phyloP scores from a whole-genome alignment of 768 basidiomycete species.

The Tylopilus sp. region DNA sequence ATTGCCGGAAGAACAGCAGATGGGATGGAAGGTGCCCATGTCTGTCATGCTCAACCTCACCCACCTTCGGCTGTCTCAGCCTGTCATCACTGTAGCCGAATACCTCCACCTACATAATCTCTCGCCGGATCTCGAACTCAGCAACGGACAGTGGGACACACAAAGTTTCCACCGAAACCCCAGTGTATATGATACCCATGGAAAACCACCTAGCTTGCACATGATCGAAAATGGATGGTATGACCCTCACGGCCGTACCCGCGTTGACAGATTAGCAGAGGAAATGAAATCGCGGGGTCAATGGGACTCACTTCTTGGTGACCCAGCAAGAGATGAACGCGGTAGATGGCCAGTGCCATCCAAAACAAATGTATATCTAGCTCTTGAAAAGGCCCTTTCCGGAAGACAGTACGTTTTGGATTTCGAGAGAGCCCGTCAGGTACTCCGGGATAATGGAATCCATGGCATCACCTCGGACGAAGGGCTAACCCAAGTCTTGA shows the following conservation, averaged over 20 bases:
- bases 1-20: conserved; percentile 34
- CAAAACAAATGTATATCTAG: conserved; percentile 18
- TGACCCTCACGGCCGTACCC: conserved; percentile 34
- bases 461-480: conserved; percentile 24
- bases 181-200: conserved; percentile 24
- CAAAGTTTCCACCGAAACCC: conserved; percentile 31
- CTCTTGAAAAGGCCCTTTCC: conserved; percentile 16
- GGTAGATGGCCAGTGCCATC: conserved; percentile 24
- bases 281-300: conserved; percentile 33
- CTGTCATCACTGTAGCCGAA: conserved; percentile 42
- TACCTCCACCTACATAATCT: conserved; percentile 41
- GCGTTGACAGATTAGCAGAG: conserved; percentile 37
- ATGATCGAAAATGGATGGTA: conserved; percentile 40
- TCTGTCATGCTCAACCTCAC: conserved; percentile 42
- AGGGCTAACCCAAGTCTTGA: conserved; percentile 27
- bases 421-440: conserved; percentile 22
- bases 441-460: conserved; percentile 15
- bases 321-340: conserved; percentile 9
- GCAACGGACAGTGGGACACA: conserved; percentile 39
- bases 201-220: conserved; percentile 26
- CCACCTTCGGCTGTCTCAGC: conserved; percentile 34
- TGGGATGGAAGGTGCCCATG: conserved; percentile 36
- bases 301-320: conserved; percentile 21
- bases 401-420: conserved; percentile 20
- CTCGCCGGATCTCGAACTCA: conserved; percentile 32